phyloP scores from a whole-genome alignment of 192 early-diverging fungal species.

The Dissophora globulifera region DNA sequence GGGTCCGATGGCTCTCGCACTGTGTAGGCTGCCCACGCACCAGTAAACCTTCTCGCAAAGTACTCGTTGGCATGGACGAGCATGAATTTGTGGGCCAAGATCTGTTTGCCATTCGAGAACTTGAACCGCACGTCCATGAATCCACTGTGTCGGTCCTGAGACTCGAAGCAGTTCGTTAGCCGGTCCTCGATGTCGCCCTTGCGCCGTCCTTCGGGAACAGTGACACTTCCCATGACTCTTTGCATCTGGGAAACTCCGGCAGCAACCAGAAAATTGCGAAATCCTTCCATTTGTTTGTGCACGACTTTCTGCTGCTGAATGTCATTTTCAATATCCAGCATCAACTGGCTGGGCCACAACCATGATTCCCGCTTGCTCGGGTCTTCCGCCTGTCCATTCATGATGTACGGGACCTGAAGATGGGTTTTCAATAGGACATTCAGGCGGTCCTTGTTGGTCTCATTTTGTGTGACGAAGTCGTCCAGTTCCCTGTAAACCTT shows the following conservation, averaged over 20 bases:
- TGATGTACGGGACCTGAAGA: constrained; percentile 9
- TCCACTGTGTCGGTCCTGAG: constrained; percentile 12
- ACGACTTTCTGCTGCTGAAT: neutral
- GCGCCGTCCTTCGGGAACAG: neutral
- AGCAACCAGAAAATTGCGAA: constrained; percentile 8
- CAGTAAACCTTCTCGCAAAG: constrained; percentile 8
- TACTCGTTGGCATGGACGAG: constrained; percentile 11
- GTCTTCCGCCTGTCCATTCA: constrained; percentile 20
- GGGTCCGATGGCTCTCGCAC: constrained; percentile 1
- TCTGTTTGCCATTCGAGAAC: neutral
- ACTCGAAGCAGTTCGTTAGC: constrained; percentile 8
- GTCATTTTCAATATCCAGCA: constrained; percentile 28
- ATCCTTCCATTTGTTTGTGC: neutral
- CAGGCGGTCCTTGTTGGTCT: neutral
- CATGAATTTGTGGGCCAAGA: constrained; percentile 27
- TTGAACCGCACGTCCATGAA: constrained; percentile 37
- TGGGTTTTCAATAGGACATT: neutral
- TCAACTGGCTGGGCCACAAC: constrained; percentile 14
- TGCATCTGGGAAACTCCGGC: constrained; percentile 15
- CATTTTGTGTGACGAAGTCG: neutral
- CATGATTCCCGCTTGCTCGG: neutral
- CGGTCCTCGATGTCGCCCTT: neutral
- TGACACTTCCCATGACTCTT: neutral
- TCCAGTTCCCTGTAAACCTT: constrained; percentile 7
- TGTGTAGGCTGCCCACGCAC: neutral